Evolutionary conservation across 441 rosid genomes (phyloP), one percentile per base, ranked within the genome.

Genomic region (Populus hybrid): DNA sequence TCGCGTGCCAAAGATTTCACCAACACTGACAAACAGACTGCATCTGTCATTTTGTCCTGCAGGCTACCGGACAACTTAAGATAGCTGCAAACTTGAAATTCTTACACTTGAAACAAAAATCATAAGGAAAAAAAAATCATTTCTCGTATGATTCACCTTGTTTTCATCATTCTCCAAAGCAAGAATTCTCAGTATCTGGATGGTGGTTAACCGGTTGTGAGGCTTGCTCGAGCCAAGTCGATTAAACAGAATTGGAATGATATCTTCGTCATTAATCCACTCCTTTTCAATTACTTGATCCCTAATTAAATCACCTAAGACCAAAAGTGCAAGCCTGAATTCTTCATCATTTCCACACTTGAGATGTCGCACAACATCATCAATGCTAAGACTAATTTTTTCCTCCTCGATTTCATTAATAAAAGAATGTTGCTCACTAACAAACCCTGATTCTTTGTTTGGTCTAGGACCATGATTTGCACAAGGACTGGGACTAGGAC

Each of bases 31-130:
- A 92, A 77, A 9, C 56, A 88, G 68, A 73, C 82, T 33, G 66
- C 84, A 82, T 90, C 91, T 1, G 84, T 85, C 94, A 92, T 84
- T 80, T 88, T 87, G 78, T 89, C 94, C 94, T 92, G 94, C 66
- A 84, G 79, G 74, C 77, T 75, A 81, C 61, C 40, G 64, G 9
- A 71, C 23, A 65, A 26, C 16, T 73, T 82, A 63, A 83, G 83
- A 77, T 64, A 68, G 71, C 79, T 63, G 71, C 59, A 76, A 74
- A 72, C 38, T 29, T 9, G 33, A 74, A 16, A 67, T 3, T 33
- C 31, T 64, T 2, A 69, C 33, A 74, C 70, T 68, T 18, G 12
- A 71, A 68, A 74, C 64, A 9, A 36, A 69, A 64, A 11, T 6
- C 2, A 35, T 29, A 10, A 24, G 11, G 18, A 23, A 59, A 59